Percentiles rank a stretch among this genome's conserved stretches.
Evolutionary conservation across 345 rosid genomes (phyloP).

Genomic region (Conringia planisiliqua): DNA sequence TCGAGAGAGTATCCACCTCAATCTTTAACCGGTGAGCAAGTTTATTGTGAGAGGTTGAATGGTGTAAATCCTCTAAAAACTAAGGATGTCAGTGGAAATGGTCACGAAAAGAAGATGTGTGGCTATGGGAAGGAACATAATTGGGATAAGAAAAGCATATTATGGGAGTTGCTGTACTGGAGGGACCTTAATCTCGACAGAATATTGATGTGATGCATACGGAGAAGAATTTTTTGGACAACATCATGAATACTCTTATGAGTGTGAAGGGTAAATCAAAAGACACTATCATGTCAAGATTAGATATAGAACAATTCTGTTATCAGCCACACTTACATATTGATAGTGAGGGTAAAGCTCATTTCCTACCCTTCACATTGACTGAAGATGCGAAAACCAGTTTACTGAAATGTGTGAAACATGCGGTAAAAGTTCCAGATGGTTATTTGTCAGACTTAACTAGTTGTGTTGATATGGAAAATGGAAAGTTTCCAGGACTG

Average conservation of each 20-base stretch:
- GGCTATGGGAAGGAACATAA: background rate
- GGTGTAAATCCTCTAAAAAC: background rate
- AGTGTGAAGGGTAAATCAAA: background rate
- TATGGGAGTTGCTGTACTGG: background rate
- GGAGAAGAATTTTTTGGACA: background rate
- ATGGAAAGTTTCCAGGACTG: no score
- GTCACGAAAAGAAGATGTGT: background rate
- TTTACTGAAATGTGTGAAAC: background rate
- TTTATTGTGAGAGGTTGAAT: background rate
- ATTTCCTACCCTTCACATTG: background rate
- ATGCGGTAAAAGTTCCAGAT: background rate
- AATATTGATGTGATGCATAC: background rate
- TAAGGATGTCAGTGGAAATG: background rate
- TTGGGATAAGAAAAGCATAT: background rate
- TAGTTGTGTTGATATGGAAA: background rate
- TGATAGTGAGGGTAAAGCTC: background rate
- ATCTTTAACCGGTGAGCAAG: background rate
- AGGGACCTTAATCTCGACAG: background rate
- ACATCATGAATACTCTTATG: background rate
- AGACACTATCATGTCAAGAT: background rate
- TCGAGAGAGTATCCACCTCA: background rate
- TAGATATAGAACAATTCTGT: background rate
- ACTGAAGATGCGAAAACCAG: background rate
- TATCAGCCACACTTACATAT: background rate
- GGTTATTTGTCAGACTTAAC: background rate